Evolutionary conservation across 73 alveolate species (phyloP), one percentile per base, ranked within the genome.

Genomic region (Tetrahymena elliotti): DNA sequence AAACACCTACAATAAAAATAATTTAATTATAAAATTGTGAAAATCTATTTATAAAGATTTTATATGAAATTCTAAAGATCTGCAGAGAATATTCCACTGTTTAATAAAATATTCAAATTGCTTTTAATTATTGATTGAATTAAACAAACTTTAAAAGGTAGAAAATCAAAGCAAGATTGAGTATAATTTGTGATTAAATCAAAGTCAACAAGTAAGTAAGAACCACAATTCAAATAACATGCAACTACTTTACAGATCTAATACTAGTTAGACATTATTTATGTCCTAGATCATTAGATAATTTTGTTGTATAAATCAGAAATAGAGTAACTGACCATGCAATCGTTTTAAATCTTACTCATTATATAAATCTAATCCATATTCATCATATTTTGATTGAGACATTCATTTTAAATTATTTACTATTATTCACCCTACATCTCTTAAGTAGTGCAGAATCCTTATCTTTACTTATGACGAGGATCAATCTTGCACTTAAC

Each of bases 401-500:
- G 88, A 47, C 82, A 47, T 47, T 47, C 36, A 68, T 68, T 68
- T 31, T 68, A 68, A 27, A 68, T 68, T 11, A 24, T 68, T 68
- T 24, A 11, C 36, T 68, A 68, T 68, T 68, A 16, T 31, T 68
- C 88, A 68, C 20, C 36, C 11, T 3, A 6, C 13, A 31, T 68
- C 36, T 68, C 88, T 68, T 68, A 31, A 68, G 22, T 24, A 68
- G 88, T 6, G 36, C 88, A 68, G 33, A 68, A 68, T 27, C 96
- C 96, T 34, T 94, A 84, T 94, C 96, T 94, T 82, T 94, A 88
- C 47, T 94, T 94, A 92, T 94, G 96, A 39, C 96, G 92, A 40
- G 96, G 96, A 92, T 94, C 95, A 39, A 94, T 82, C 93, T 94
- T 94, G 93, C 96, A 94, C 53, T 93, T 94, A 27, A 94, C 84